phyloP scores from a whole-genome alignment of 225 moss, liverwort and hornwort genomes.

The Marchantia paleacea region DNA sequence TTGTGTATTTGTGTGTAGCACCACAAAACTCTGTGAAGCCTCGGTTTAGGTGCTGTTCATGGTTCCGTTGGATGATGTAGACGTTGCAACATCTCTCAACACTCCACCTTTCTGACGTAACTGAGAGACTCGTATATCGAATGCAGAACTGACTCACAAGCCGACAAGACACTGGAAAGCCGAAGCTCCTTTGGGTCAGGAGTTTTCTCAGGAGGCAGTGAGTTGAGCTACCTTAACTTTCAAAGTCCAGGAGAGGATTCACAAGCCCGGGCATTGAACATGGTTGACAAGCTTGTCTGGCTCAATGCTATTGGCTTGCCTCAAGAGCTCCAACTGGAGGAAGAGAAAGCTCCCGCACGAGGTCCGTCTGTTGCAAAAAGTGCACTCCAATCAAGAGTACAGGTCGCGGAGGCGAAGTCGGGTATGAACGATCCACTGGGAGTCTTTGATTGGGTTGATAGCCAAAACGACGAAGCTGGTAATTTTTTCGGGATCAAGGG shows the following conservation, averaged over 20 bases:
- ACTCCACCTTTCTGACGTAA: background rate
- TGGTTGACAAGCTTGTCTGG: conserved; percentile 98
- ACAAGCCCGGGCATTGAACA: conserved; percentile 79
- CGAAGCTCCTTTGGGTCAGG: conserved; percentile 59
- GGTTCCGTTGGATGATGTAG: background rate
- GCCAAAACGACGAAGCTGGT: conserved; percentile 51
- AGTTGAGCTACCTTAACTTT: conserved; percentile 78
- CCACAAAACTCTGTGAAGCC: background rate
- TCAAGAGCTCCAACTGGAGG: conserved; percentile 54
- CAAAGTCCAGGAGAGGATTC: conserved; percentile 92
- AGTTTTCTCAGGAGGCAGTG: conserved; percentile 59
- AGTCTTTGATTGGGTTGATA: conserved; percentile 93
- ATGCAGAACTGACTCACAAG: conserved; percentile 35
- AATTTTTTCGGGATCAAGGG: conserved; percentile 35
- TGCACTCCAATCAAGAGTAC: conserved; percentile 46
- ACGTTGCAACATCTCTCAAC: background rate
- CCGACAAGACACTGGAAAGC: conserved; percentile 39
- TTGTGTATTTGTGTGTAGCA: background rate
- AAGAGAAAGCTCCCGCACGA: conserved; percentile 51
- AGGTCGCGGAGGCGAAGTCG: conserved; percentile 42
- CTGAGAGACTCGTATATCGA: background rate
- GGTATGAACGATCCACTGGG: conserved; percentile 49
- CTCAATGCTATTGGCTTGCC: conserved; percentile 62
- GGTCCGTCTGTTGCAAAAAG: conserved; percentile 41
- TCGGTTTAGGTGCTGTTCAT: background rate